Conservation (phyloP, 2,329 filamentous ascomycete genomes). For the Hypoxylon sp. region DNA sequence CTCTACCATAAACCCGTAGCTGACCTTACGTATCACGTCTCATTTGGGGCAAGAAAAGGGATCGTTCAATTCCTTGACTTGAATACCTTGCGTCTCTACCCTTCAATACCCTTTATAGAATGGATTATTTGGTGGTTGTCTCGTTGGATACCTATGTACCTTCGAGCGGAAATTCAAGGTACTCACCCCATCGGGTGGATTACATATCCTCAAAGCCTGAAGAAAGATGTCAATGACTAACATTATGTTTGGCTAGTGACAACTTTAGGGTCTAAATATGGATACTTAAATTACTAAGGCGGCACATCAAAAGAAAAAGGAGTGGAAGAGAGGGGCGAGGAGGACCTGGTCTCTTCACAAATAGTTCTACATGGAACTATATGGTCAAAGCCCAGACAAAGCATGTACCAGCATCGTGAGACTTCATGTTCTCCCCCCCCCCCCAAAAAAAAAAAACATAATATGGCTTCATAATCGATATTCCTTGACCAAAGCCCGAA, state of each 20-base stretch:
- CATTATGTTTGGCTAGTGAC: not conserved
- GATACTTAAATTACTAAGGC: not conserved
- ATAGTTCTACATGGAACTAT: not conserved
- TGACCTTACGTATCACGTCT: not conserved
- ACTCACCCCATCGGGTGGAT: not conserved
- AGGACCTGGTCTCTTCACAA: not conserved
- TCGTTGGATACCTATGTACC: not conserved
- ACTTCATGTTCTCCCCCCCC: not conserved
- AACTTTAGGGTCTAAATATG: not conserved
- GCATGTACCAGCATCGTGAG: not conserved
- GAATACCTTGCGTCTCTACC: no score
- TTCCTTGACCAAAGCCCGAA: not conserved
- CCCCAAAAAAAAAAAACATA: no score
- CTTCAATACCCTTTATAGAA: no score
- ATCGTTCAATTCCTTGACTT: not conserved
- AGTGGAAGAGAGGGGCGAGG: not conserved
- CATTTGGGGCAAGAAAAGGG: not conserved
- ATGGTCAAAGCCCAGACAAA: not conserved
- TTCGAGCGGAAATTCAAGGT: not conserved
- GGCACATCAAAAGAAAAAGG: not conserved
- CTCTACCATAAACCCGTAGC: not conserved
- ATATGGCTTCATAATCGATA: not conserved
- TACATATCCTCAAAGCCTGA: not conserved
- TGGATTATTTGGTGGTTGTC: no score
- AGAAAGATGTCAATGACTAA: not conserved